A percentile compares a stretch with the other conserved stretches of the same genome.
Conservation (phyloP, 192 early-diverging fungal genomes). For the Coemansia interrupta region DNA sequence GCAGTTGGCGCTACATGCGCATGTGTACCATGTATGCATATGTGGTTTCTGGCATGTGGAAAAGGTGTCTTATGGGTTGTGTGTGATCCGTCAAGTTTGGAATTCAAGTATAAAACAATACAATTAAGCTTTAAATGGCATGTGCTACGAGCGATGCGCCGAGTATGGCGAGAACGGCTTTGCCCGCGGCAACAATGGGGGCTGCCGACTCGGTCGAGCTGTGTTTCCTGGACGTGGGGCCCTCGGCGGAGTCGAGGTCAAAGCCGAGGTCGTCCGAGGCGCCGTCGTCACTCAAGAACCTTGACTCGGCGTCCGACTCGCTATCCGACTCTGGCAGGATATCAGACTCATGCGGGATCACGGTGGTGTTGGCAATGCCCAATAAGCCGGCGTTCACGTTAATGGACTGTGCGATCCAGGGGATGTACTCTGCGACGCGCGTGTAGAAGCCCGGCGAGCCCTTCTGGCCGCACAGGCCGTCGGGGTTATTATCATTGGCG, state of each 20-base stretch:
- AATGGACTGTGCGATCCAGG: conserved; percentile 29
- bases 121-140: no score
- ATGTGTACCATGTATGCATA: no score
- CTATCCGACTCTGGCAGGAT: background rate
- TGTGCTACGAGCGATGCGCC: no score
- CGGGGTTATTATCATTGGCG: conserved; percentile 15
- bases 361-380: conserved; percentile 16
- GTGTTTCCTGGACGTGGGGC: background rate
- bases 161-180: no score
- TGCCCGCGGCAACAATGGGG: background rate
- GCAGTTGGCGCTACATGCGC: no score
- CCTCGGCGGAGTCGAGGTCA: background rate
- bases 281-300: background rate
- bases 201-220: background rate
- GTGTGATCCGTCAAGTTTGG: no score
- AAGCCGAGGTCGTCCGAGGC: background rate
- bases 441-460: conserved; percentile 45
- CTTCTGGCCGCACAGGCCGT: conserved; percentile 23
- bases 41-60: no score
- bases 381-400: conserved; percentile 17
- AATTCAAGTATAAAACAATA: no score
- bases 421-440: conserved; percentile 29
- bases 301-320: background rate
- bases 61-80: no score
- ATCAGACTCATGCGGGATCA: background rate